Conservation (phyloP, 441 rosid species). For the Pelargonium cotyledonis region DNA sequence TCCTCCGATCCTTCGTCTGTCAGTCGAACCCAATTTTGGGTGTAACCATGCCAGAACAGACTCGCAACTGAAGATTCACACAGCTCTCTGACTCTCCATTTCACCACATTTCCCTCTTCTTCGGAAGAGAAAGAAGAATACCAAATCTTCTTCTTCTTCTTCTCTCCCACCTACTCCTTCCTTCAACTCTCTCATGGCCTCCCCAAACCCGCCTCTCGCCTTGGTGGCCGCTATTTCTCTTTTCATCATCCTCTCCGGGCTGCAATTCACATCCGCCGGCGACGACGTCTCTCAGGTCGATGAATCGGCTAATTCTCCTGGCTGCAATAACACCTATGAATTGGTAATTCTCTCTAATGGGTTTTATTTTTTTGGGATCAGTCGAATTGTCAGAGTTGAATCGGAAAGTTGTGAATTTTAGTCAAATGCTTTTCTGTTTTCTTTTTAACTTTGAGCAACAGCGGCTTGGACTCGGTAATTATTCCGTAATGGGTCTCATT, state of each 20-base stretch:
- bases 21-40: background rate
- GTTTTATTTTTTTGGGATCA: background rate
- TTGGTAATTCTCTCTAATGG: conserved; percentile 1
- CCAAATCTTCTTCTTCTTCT: background rate
- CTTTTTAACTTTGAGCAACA: background rate
- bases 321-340: conserved; percentile 8
- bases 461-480: background rate
- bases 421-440: background rate
- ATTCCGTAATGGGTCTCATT: no score
- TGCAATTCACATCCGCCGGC: conserved; percentile 4
- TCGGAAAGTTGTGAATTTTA: background rate
- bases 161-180: background rate
- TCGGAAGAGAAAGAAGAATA: background rate
- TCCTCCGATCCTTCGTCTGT: background rate
- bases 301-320: conserved; percentile 11
- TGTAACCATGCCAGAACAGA: background rate
- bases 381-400: background rate
- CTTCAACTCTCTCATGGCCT: background rate
- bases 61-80: background rate
- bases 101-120: background rate
- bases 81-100: background rate
- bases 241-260: background rate
- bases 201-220: background rate
- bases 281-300: conserved; percentile 12
- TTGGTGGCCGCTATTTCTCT: background rate